Base-by-base conservation (phyloP, 1,139 yeast species). In the Protomyces inouyei region DNA sequence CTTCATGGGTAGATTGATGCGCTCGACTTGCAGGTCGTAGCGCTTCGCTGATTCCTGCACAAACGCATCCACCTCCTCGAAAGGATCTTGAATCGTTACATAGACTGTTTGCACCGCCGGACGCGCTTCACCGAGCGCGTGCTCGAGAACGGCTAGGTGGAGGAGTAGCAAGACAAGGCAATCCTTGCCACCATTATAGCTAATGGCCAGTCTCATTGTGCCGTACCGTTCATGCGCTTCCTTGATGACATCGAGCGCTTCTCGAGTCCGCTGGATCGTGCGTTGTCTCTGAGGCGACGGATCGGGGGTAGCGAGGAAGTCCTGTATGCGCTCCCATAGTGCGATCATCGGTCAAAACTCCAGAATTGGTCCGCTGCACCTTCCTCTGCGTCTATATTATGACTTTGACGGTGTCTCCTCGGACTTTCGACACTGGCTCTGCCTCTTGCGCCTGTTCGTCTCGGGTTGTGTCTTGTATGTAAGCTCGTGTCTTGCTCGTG, bases 171-270 rank as follows among this genome's bases (percentile, higher is more conserved):
- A 86, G 54, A 89, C 96, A 40, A 88, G 79, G 71, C 97, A 90
- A 75, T 90, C 97, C 71, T 90, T 90, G 1, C 97, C 97, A 5
- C 97, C 97, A 72, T 90, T 90, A 74, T 87, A 90, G 3, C 95
- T 86, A 6, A 90, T 77, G 3, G 96, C 86, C 3, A 89, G 75
- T 68, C 88, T 85, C 14, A 79, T 79, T 45, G 82, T 74, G 0
- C 80, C 73, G 65, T 55, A 69, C 23, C 63, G 45, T 8, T 6
- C 2, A 55, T 53, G 54, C 9, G 63, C 57, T 5, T 59, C 63
- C n/a, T 25, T 23, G 6, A 59, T 40, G 32, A 59, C 63, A 18
- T 25, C 14, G 35, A 52, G 18, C 14, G 63, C 63, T 23, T 59
- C 63, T 12, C 53, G 43, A 10, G 63, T 43, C 53, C 40, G 52